Evolutionary conservation across 441 rosid species (phyloP).

Genomic region (Bruguiera hainesii): DNA sequence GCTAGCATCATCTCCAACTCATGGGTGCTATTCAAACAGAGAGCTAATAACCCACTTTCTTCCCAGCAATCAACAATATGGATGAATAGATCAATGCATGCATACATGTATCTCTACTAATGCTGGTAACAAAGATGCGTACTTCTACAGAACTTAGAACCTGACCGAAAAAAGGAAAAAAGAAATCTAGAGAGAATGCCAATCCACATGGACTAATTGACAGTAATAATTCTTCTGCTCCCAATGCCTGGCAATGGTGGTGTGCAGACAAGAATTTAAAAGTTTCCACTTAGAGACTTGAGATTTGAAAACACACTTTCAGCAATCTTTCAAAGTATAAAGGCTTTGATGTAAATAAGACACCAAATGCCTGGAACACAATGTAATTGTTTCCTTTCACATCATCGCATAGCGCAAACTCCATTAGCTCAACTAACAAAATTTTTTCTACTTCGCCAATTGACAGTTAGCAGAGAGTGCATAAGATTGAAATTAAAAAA

Average conservation of each 20-base stretch:
- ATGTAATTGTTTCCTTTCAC: neutral
- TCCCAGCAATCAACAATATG: neutral
- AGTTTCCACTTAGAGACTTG: no score
- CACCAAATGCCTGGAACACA: neutral
- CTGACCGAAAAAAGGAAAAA: neutral
- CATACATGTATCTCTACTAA: neutral
- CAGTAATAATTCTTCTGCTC: neutral
- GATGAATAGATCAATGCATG: neutral
- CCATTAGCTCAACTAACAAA: neutral
- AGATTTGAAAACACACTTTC: neutral
- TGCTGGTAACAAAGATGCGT: neutral
- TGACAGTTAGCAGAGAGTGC: neutral
- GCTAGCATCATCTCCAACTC: conserved; percentile 80
- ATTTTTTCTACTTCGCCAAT: neutral
- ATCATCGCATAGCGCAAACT: neutral
- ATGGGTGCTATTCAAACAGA: conserved; percentile 49
- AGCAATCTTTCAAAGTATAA: neutral
- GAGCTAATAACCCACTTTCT: neutral
- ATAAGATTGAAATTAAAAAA: no score
- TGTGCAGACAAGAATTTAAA: neutral
- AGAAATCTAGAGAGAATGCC: neutral
- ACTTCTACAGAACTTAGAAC: neutral
- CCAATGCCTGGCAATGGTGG: neutral
- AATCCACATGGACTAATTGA: neutral
- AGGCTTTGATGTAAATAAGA: neutral